Evolutionary conservation across 768 basidiomycete species (phyloP).

Genomic region (Mycena metata): DNA sequence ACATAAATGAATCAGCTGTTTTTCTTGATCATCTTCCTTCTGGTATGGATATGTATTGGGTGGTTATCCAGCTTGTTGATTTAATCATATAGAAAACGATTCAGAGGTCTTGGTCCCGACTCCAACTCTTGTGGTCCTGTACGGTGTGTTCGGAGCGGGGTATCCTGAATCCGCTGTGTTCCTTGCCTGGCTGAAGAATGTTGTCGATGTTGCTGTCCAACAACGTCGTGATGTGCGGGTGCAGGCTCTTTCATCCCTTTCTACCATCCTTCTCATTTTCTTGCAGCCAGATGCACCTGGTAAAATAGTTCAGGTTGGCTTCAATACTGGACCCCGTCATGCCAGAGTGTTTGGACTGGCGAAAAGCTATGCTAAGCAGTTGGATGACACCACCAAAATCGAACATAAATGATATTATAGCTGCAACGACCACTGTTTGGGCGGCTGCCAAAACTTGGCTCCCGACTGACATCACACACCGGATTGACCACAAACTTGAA

Average conservation of each 20-base stretch:
- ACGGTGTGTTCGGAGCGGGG: neutral
- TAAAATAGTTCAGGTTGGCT: conserved; percentile 20
- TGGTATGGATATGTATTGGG: neutral
- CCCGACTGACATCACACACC: neutral
- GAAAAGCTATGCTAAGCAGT: conserved; percentile 11
- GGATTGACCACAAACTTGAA: neutral
- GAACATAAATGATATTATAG: conserved; percentile 2
- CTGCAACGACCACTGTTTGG: neutral
- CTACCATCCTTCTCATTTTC: neutral
- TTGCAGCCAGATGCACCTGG: neutral
- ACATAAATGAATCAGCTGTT: conserved; percentile 2
- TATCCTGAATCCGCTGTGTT: neutral
- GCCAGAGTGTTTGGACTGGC: conserved; percentile 17
- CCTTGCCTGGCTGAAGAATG: neutral
- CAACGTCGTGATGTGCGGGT: conserved; percentile 22
- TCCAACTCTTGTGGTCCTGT: neutral
- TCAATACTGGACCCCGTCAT: conserved; percentile 24
- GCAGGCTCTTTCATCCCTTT: neutral
- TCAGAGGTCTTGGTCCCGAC: neutral
- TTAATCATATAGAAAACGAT: neutral
- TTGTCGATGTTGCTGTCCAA: neutral
- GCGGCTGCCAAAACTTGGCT: neutral
- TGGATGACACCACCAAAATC: neutral
- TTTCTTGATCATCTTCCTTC: neutral
- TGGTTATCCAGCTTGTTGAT: neutral